Conservation (phyloP, 2,329 filamentous ascomycete genomes). For the Grosmannia penicillata region DNA sequence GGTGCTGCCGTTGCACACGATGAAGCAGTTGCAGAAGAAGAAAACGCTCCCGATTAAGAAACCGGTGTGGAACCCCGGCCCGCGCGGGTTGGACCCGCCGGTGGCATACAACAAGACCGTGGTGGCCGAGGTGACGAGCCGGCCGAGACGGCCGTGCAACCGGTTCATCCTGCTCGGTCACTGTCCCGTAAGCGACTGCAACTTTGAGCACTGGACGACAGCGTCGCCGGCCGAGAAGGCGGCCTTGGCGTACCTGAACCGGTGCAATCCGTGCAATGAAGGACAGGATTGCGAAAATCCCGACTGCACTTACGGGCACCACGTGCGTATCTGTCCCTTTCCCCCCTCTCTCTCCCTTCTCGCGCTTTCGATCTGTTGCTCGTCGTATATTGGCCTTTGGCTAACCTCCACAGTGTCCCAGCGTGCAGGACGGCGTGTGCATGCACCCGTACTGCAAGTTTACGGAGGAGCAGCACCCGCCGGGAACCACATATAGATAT, state of each 20-base stretch:
- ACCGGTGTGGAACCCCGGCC: slow-evolving; percentile 34
- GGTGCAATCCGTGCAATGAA: slow-evolving; percentile 40
- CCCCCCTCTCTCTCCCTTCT: not conserved
- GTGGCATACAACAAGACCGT: slow-evolving; percentile 29
- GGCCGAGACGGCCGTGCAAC: slow-evolving; percentile 46
- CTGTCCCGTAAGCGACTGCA: slow-evolving; percentile 36
- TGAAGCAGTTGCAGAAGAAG: slow-evolving; percentile 10
- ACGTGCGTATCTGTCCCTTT: slow-evolving; percentile 26
- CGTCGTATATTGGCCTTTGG: no score
- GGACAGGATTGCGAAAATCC: slow-evolving; percentile 43
- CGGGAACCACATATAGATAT: slow-evolving; percentile 33
- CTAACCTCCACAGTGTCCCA: slow-evolving; percentile 43
- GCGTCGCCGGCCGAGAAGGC: slow-evolving; percentile 37
- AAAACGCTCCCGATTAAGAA: slow-evolving; percentile 16
- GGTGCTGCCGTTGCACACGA: slow-evolving; percentile 23
- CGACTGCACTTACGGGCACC: slow-evolving; percentile 49
- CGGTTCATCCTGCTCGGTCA: slow-evolving; percentile 44
- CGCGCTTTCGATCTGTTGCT: not conserved
- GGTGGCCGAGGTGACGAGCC: slow-evolving; percentile 40
- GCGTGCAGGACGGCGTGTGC: slow-evolving; percentile 34
- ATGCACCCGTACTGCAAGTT: slow-evolving; percentile 42
- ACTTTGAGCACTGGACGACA: slow-evolving; percentile 41
- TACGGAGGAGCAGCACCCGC: slow-evolving; percentile 35
- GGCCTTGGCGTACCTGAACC: slow-evolving; percentile 39
- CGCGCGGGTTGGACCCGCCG: slow-evolving; percentile 37